A percentile compares a stretch with the other conserved stretches of the same genome.
phyloP scores from a whole-genome alignment of 192 early-diverging fungal genomes.

The Coemansia asiatica region DNA sequence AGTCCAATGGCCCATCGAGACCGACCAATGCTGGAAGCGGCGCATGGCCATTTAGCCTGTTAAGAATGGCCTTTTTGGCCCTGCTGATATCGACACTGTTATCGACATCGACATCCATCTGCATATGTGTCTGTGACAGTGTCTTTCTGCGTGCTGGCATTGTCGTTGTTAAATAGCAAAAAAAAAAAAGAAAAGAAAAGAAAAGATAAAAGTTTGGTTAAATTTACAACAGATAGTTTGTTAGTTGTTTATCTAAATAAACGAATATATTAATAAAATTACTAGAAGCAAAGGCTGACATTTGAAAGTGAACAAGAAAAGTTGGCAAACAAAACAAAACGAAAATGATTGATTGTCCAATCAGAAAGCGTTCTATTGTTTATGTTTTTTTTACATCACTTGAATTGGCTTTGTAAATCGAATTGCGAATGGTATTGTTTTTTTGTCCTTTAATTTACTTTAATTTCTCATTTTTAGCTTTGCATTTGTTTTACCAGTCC shows the following conservation, averaged over 20 bases:
- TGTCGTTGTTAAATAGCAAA: no score
- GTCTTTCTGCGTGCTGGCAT: constrained; percentile 4
- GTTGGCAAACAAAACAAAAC: neutral
- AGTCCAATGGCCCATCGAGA: constrained; percentile 22
- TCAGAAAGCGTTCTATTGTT: no score
- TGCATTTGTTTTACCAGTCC: neutral
- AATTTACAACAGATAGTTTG: no score
- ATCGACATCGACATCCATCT: constrained; percentile 5
- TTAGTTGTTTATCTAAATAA: neutral
- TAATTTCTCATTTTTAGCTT: no score
- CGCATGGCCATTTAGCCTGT: constrained; percentile 29
- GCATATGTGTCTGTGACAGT: neutral
- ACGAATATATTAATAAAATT: neutral
- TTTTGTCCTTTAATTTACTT: neutral
- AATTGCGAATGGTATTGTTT: neutral
- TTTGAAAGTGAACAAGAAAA: neutral
- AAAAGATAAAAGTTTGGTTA: neutral
- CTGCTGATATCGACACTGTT: neutral
- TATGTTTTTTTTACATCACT: neutral
- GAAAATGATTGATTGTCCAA: no score
- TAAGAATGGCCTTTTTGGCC: constrained; percentile 17
- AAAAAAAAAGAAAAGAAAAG: no score
- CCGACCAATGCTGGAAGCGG: constrained; percentile 36
- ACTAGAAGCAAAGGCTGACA: no score
- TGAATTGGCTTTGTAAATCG: neutral